Conservation (phyloP, 768 basidiomycete genomes). For the Boletus rufocinnamomeus region DNA sequence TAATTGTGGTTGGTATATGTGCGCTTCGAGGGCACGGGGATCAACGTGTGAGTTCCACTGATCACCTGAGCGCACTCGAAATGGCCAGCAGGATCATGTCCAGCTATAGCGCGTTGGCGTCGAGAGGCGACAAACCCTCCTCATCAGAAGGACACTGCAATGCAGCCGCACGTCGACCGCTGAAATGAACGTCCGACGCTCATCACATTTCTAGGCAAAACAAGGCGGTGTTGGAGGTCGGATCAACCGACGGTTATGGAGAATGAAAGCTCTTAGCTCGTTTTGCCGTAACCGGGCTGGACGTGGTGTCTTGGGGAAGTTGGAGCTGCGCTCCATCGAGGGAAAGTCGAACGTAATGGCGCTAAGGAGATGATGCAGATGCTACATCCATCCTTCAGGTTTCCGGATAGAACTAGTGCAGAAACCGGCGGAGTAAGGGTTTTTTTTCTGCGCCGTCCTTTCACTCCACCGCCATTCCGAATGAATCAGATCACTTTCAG, state of each 20-base stretch:
- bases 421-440: background rate
- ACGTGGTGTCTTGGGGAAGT: background rate
- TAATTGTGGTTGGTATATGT: conserved; percentile 14
- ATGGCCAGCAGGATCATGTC: conserved; percentile 12
- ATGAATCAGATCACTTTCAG: background rate
- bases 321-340: background rate
- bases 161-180: conserved; percentile 2
- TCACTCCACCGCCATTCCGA: background rate
- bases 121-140: conserved; percentile 9
- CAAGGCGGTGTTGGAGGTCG: conserved; percentile 19
- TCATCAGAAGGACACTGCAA: conserved; percentile 9
- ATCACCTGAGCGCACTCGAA: conserved; percentile 22
- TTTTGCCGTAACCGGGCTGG: conserved; percentile 4
- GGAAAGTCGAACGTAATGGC: conserved; percentile 8
- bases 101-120: conserved; percentile 14
- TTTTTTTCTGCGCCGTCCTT: background rate
- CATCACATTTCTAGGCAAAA: conserved; percentile 3
- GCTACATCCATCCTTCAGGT: background rate
- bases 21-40: conserved; percentile 28
- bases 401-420: background rate
- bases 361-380: background rate
- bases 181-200: conserved; percentile 10
- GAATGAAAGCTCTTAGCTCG: background rate
- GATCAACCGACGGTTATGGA: conserved; percentile 10
- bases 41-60: conserved; percentile 24